These are phyloP conservation scores for Sphagnurus paluster DNA, from an alignment of 1,284 basidiomycete species.

Conservation along the genomic window DNA sequence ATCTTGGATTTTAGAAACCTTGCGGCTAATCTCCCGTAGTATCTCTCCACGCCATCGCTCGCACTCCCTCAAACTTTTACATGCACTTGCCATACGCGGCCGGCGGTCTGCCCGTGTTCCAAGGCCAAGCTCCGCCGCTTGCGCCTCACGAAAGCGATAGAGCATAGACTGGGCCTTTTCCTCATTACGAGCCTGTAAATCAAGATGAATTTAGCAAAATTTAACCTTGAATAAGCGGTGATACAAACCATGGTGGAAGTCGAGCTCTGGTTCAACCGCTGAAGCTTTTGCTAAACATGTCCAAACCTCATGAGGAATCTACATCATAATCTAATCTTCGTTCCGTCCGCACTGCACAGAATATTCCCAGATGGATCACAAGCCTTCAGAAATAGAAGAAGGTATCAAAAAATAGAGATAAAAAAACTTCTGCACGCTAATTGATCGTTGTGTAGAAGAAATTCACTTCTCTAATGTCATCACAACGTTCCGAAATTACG, in stretches of 20 bases:
- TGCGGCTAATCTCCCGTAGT: conserved; percentile 90
- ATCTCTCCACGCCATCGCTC: conserved; percentile 97
- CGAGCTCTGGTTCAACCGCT: not conserved
- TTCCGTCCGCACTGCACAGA: not conserved
- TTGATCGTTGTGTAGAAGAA: conserved; percentile 41
- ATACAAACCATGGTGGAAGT: conserved; percentile 21
- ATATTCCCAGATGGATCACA: conserved; percentile 25
- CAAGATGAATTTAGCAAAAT: conserved; percentile 2
- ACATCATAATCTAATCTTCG: not conserved
- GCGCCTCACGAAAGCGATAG: conserved; percentile 96
- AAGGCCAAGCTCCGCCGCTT: conserved; percentile 92
- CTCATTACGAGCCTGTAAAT: conserved; percentile 85
- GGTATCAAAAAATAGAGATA: conserved; percentile 22
- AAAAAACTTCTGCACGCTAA: not conserved
- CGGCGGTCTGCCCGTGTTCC: conserved; percentile 79
- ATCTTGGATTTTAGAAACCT: conserved; percentile 98
- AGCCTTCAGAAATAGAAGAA: conserved; percentile 40
- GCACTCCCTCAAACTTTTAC: conserved; percentile 90
- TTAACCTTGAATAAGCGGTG: not conserved
- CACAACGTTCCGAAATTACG: conserved; percentile 65
- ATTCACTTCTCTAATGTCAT: conserved; percentile 69
- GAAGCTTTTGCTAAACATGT: conserved; percentile 19
- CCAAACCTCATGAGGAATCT: conserved; percentile 9
- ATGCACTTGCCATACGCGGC: conserved; percentile 87
- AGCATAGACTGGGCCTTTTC: conserved; percentile 99